These are phyloP conservation scores for Pichia nanzhaoensis DNA, from an alignment of 805 yeast genomes.

Conservation along the genomic window DNA sequence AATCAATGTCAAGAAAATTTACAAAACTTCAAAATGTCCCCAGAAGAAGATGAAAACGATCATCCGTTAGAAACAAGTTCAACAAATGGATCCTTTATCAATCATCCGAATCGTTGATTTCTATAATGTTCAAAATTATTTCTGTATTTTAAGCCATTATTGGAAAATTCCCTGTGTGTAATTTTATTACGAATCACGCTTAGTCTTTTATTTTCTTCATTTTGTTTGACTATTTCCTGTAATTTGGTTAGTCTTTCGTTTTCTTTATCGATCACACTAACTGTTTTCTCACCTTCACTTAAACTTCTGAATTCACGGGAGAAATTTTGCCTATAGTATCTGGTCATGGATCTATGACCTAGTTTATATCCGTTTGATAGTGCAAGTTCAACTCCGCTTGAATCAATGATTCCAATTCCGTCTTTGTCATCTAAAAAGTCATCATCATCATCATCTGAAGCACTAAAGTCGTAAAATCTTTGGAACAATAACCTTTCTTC, in stretches of 20 bases:
- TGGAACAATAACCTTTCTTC: constrained; percentile 66
- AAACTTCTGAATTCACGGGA: constrained; percentile 36
- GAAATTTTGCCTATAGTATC: constrained; percentile 60
- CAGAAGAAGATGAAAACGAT: constrained; percentile 1
- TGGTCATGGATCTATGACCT: constrained; percentile 69
- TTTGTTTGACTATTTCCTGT: constrained; percentile 12
- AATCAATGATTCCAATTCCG: constrained; percentile 26
- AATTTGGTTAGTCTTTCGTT: constrained; percentile 15
- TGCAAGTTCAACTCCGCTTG: constrained; percentile 52
- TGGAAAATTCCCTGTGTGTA: constrained; percentile 29
- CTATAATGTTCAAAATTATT: constrained; percentile 76
- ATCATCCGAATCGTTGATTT: constrained; percentile 17
- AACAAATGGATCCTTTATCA: too few relatives aligned
- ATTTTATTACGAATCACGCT: constrained; percentile 18
- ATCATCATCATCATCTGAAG: constrained; percentile 10
- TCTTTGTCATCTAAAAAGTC: constrained; percentile 21
- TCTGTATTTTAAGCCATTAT: constrained; percentile 50
- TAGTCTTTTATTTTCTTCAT: constrained; percentile 41
- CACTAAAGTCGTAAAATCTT: constrained; percentile 65
- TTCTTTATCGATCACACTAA: constrained; percentile 17
- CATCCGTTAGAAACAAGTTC: constrained; percentile 17
- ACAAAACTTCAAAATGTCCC: constrained; percentile 12
- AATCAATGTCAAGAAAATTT: constrained; percentile 39
- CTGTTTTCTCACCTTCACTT: constrained; percentile 57
- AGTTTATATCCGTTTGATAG: constrained; percentile 72